Percentiles rank a stretch among this genome's conserved stretches.
phyloP scores from a whole-genome alignment of 768 basidiomycete species.

The Mycena indigotica region DNA sequence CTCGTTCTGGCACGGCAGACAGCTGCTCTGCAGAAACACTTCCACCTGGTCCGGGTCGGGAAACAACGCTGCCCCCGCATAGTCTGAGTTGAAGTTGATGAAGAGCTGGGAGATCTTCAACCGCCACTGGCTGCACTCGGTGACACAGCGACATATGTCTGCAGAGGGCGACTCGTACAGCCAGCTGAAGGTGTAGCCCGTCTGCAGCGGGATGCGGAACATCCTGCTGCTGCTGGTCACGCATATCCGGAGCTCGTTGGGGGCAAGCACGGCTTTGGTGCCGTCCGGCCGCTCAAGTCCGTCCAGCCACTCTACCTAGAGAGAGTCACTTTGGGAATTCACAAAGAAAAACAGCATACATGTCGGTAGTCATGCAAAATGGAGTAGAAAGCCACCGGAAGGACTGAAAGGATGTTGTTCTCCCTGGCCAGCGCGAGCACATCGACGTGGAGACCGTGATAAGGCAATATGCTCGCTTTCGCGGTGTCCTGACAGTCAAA shows the following conservation, averaged over 20 bases:
- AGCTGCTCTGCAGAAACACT: background rate
- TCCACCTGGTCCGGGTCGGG: background rate
- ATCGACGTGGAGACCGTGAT: background rate
- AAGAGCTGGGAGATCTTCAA: no score
- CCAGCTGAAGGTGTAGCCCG: background rate
- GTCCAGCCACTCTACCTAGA: background rate
- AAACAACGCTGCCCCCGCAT: no score
- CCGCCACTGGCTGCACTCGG: background rate
- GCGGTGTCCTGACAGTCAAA: background rate
- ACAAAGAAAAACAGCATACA: background rate
- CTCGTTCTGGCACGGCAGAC: background rate
- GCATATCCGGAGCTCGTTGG: background rate
- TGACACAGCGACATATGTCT: background rate
- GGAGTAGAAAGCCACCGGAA: slow-evolving; percentile 8
- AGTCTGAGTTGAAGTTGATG: no score
- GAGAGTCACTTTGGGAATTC: background rate
- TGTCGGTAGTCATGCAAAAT: background rate
- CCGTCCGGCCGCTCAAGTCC: background rate
- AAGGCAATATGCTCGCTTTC: background rate
- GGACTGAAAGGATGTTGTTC: background rate
- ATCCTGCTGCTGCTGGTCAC: background rate
- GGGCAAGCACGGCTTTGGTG: background rate
- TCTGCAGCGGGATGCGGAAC: background rate
- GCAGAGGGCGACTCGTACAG: background rate
- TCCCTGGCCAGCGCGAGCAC: slow-evolving; percentile 7